These are phyloP conservation scores for Synchytrium microbalum DNA, from an alignment of 371 early-diverging fungal genomes.

Conservation along the genomic window DNA sequence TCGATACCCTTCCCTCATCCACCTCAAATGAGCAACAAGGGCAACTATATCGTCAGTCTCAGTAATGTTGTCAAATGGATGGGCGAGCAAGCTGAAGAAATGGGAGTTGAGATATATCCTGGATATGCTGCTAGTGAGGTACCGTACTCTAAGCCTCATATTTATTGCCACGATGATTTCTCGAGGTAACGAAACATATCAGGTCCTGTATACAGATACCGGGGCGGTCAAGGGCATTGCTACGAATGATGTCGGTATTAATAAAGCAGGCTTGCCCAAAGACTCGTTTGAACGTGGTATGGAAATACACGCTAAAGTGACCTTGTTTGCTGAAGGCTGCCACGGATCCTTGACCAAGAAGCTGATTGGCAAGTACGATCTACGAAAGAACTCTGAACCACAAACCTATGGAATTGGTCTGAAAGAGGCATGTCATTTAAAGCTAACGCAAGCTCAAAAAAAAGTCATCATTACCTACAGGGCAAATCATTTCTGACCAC, in stretches of 20 bases:
- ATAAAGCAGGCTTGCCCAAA: constrained; percentile 79
- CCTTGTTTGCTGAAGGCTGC: constrained; percentile 96
- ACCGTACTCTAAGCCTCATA: not conserved
- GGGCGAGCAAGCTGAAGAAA: constrained; percentile 93
- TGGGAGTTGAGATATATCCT: constrained; percentile 93
- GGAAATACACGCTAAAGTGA: constrained; percentile 89
- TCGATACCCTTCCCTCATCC: constrained; percentile 93
- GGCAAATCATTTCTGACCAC: too few relatives aligned
- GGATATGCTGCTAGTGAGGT: constrained; percentile 88
- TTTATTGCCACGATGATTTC: not conserved
- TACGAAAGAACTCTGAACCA: constrained; percentile 72
- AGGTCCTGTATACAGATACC: constrained; percentile 80
- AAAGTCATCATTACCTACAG: too few relatives aligned
- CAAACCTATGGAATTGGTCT: constrained; percentile 93
- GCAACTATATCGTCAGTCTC: constrained; percentile 94
- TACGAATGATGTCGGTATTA: constrained; percentile 93
- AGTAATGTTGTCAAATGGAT: constrained; percentile 92
- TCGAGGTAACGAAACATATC: not conserved
- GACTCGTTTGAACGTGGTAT: constrained; percentile 92
- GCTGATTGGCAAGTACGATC: constrained; percentile 73
- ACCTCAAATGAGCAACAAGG: constrained; percentile 91
- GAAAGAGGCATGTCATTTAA: constrained; percentile 72
- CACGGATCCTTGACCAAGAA: constrained; percentile 93
- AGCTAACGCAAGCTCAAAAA: too few relatives aligned
- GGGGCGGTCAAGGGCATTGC: constrained; percentile 90